These are phyloP conservation scores for Middelhovenomyces tepae DNA, from an alignment of 805 yeast species.

Conservation along the genomic window DNA sequence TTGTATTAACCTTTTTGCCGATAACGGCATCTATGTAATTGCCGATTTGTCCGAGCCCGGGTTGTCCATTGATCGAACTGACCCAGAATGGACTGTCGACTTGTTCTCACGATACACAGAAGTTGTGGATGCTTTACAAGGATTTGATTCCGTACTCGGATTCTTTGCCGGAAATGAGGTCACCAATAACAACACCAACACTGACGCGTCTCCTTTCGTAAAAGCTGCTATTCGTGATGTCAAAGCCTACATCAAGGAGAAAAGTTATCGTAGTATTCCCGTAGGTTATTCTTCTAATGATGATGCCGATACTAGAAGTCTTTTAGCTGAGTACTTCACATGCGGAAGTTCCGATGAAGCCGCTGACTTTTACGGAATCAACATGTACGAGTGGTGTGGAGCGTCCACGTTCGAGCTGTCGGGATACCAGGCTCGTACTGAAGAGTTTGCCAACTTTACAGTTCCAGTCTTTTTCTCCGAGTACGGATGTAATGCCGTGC, in stretches of 20 bases:
- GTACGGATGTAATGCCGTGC: conserved; percentile 71
- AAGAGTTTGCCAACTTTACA: conserved; percentile 62
- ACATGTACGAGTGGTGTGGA: conserved; percentile 89
- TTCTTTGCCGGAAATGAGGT: conserved; percentile 98
- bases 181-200: conserved; percentile 68
- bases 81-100: conserved; percentile 69
- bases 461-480: conserved; percentile 81
- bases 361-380: conserved; percentile 73
- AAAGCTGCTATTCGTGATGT: conserved; percentile 93
- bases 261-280: conserved; percentile 71
- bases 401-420: conserved; percentile 46
- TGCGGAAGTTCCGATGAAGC: conserved; percentile 61
- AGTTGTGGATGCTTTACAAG: conserved; percentile 72
- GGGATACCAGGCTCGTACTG: conserved; percentile 64
- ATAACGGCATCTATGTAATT: conserved; percentile 86
- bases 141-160: conserved; percentile 77
- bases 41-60: conserved; percentile 87
- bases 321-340: conserved; percentile 73
- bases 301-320: conserved; percentile 69
- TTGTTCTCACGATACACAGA: conserved; percentile 68
- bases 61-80: conserved; percentile 62
- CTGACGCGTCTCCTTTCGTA: conserved; percentile 87
- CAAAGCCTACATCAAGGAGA: conserved; percentile 59
- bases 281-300: conserved; percentile 93
- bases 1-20: conserved; percentile 66